Percentiles rank a stretch among this genome's conserved stretches.
These are phyloP conservation scores for Arthroderma sp. DNA, from an alignment of 2,329 filamentous ascomycete species.

Conservation along the genomic window DNA sequence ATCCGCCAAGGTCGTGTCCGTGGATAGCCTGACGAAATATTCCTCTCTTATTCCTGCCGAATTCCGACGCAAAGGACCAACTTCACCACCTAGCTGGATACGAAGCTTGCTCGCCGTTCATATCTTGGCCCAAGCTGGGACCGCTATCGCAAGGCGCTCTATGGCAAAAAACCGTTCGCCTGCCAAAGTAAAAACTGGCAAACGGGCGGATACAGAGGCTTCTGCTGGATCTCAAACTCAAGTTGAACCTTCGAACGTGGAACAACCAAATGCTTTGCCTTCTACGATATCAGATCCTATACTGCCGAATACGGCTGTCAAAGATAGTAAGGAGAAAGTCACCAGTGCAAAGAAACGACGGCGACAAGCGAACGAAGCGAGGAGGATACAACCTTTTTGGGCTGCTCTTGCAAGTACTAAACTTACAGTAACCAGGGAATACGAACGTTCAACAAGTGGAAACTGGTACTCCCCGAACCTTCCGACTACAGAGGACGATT, in stretches of 20 bases:
- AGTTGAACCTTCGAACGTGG: constrained; percentile 30
- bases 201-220: constrained; percentile 34
- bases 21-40: constrained; percentile 30
- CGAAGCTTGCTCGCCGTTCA: constrained; percentile 37
- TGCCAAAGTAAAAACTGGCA: constrained; percentile 26
- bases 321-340: constrained; percentile 45
- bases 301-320: constrained; percentile 32
- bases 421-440: constrained; percentile 88
- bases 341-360: constrained; percentile 64
- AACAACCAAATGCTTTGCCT: constrained; percentile 26
- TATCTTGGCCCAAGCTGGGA: constrained; percentile 36
- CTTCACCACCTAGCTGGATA: constrained; percentile 33
- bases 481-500: constrained; percentile 30
- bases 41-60: constrained; percentile 31
- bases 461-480: constrained; percentile 13
- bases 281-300: constrained; percentile 28
- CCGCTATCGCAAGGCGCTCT: constrained; percentile 34
- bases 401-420: constrained; percentile 90
- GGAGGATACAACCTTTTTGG: constrained; percentile 86
- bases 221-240: constrained; percentile 31
- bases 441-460: constrained; percentile 55
- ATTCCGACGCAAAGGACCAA: constrained; percentile 29
- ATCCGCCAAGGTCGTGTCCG: constrained; percentile 31
- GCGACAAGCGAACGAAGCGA: constrained; percentile 81
- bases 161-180: constrained; percentile 34